Evolutionary conservation across 2,329 filamentous ascomycete species (phyloP).

Genomic region (Penicillium sp.): DNA sequence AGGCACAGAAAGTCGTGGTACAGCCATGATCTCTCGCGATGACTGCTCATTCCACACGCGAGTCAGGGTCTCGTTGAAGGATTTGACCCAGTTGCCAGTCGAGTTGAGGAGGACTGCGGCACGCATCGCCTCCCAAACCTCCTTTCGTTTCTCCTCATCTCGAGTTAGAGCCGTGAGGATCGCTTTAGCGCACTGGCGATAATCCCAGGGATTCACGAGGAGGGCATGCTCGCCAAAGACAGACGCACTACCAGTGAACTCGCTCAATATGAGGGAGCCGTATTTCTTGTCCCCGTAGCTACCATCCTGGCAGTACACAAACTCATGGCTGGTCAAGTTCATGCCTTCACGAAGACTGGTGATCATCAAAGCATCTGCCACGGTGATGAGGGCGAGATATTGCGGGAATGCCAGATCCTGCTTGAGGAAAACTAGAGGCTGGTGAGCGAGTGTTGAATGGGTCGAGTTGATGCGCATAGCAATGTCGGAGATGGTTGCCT

Average conservation of each 20-base stretch:
- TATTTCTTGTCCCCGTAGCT: constrained; percentile 68
- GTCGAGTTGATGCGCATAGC: constrained; percentile 89
- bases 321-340: constrained; percentile 95
- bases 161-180: constrained; percentile 82
- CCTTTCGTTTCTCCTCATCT: constrained; percentile 65
- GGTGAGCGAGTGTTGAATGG: constrained; percentile 85
- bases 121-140: constrained; percentile 70
- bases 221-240: constrained; percentile 78
- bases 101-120: constrained; percentile 73
- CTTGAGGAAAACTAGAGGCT: constrained; percentile 87
- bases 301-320: constrained; percentile 87
- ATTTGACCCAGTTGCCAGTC: constrained; percentile 78
- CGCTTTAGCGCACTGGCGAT: constrained; percentile 77
- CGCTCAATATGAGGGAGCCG: constrained; percentile 84
- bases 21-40: constrained; percentile 74
- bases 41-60: constrained; percentile 79
- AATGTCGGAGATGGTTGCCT: constrained; percentile 86
- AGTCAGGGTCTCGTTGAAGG: constrained; percentile 66
- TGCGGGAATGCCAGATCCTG: constrained; percentile 91
- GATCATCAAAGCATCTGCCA: constrained; percentile 89
- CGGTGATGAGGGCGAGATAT: constrained; percentile 84
- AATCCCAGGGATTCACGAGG: constrained; percentile 93
- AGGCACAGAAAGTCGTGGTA: constrained; percentile 73
- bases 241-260: constrained; percentile 88
- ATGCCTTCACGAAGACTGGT: constrained; percentile 94